A percentile compares a stretch with the other conserved stretches of the same genome.
phyloP scores from a whole-genome alignment of 2,329 filamentous ascomycete species.

The Pseudogymnoascus sp. region DNA sequence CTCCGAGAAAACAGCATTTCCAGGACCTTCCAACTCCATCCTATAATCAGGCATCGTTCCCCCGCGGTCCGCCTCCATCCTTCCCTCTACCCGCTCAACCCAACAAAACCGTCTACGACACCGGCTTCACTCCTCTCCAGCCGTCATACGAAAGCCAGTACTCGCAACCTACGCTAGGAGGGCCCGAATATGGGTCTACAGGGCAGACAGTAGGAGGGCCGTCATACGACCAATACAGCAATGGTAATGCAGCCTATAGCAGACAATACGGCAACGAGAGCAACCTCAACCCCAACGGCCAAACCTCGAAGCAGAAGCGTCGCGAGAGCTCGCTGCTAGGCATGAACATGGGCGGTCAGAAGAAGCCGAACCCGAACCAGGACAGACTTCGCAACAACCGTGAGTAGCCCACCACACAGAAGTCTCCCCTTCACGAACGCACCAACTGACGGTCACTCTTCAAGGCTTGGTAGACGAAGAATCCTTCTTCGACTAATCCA shows the following conservation, averaged over 20 bases:
- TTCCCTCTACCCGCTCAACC: slow-evolving; percentile 30
- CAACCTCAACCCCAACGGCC: slow-evolving; percentile 30
- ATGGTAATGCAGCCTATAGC: slow-evolving; percentile 24
- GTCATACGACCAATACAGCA: slow-evolving; percentile 33
- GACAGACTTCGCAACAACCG: slow-evolving; percentile 17
- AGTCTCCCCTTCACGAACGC: slow-evolving; percentile 16
- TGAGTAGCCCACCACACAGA: slow-evolving; percentile 22
- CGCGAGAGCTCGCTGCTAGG: slow-evolving; percentile 53
- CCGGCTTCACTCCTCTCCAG: slow-evolving; percentile 42
- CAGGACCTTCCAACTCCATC: slow-evolving; percentile 56
- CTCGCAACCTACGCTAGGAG: slow-evolving; percentile 22
- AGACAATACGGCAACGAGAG: slow-evolving; percentile 25
- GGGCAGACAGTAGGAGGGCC: slow-evolving; percentile 22
- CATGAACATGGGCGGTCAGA: slow-evolving; percentile 36
- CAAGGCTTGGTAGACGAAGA: slow-evolving; percentile 26
- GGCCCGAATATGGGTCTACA: slow-evolving; percentile 24
- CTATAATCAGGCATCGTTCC: slow-evolving; percentile 49
- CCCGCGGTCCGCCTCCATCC: slow-evolving; percentile 22
- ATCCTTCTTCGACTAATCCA: slow-evolving; percentile 26
- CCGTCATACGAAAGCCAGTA: slow-evolving; percentile 35
- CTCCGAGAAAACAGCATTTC: slow-evolving; percentile 57
- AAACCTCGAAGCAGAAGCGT: slow-evolving; percentile 36
- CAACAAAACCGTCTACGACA: slow-evolving; percentile 32
- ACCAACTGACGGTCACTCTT: neutral
- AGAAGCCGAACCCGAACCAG: slow-evolving; percentile 17